Base-by-base conservation (phyloP, 2,329 filamentous ascomycete genomes). In the Alternaria sp. region DNA sequence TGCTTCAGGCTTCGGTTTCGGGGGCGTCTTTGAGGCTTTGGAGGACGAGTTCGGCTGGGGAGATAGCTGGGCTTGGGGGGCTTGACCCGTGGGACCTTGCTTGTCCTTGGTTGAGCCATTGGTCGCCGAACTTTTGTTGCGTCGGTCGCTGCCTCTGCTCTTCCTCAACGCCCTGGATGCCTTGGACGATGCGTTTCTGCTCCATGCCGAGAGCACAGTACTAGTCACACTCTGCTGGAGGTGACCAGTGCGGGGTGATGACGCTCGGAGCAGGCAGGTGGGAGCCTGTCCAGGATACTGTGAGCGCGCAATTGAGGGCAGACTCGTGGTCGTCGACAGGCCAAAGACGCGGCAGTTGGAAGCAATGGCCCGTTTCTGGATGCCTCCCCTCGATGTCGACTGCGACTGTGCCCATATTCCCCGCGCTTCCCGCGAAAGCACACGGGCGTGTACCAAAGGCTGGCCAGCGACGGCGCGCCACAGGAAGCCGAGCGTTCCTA, bases 111-210 rank as follows among this genome's bases (percentile, higher is more conserved):
- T 48, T 12, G 70, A 55, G 57, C 65, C 64, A 64, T 74, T 66
- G 7, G 73, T 75, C 42, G 67, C 62, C 28, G 79, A 78, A 68
- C 76, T 80, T 67, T 79, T 80, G 59, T 77, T 74, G 57, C 78
- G 75, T 49, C 67, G 68, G 51, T 68, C 66, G 48, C 59, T 60
- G 51, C 46, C 55, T 43, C 57, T 56, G 36, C 52, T 68, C 32
- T 62, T 64, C 48, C 62, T 65, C 49, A 59, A 28, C 26, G 62
- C 47, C 22, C 63, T 54, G 51, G 57, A 61, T 8, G 74, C 61
- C 36, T 63, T 72, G 14, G 66, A 72, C 53, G 74, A 73, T 7
- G 69, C 72, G 39, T 66, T 58, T 39, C 76, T 71, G 42, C 59
- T 66, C 70, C 75, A 79, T 58, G 75, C 70, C 11, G 70, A 62